A percentile compares a stretch with the other conserved stretches of the same genome.
These are phyloP conservation scores for Solanum aculeatissimum DNA, from an alignment of 305 asterid species.

Conservation along the genomic window DNA sequence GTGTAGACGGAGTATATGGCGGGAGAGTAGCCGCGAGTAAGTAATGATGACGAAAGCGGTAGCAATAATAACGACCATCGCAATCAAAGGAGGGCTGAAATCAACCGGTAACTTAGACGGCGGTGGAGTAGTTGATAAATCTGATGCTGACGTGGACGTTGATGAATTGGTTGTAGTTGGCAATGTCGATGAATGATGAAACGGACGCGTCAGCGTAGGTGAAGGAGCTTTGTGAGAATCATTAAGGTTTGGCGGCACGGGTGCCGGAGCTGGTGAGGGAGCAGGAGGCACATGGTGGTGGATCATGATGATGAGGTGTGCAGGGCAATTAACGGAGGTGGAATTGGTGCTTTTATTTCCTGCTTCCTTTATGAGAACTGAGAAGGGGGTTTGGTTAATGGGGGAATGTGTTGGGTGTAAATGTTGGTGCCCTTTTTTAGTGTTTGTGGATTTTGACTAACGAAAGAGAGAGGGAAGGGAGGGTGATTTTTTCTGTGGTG, in stretches of 20 bases:
- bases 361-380: background rate
- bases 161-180: conserved; percentile 7
- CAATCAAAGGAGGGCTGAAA: conserved; percentile 88
- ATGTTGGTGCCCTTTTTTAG: background rate
- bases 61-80: conserved; percentile 79
- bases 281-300: background rate
- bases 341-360: background rate
- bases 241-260: background rate
- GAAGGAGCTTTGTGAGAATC: background rate
- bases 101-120: conserved; percentile 56
- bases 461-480: background rate
- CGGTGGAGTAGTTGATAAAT: conserved; percentile 13
- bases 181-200: conserved; percentile 1
- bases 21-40: conserved; percentile 73
- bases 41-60: conserved; percentile 78
- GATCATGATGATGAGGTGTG: background rate
- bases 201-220: background rate
- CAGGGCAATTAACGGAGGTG: background rate
- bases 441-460: background rate
- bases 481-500: background rate
- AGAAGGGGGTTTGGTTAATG: background rate
- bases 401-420: background rate
- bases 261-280: conserved; percentile 8
- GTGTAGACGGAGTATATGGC: conserved; percentile 45
- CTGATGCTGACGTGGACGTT: background rate